These are phyloP conservation scores for Cyberlindnera galapagoensis DNA, from an alignment of 805 yeast genomes.

Conservation along the genomic window DNA sequence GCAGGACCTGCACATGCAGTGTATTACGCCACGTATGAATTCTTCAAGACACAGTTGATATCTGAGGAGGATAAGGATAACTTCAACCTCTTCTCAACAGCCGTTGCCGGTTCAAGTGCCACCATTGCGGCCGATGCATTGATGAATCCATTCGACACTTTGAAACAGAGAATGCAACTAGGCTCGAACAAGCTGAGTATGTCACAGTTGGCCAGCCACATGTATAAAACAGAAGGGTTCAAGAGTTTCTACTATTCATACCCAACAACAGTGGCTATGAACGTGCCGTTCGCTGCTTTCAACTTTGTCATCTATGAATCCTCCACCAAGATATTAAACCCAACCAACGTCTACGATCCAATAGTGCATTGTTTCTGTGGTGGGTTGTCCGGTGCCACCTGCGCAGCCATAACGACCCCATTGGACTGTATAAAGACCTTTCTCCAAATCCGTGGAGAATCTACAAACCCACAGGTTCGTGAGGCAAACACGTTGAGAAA, in stretches of 20 bases:
- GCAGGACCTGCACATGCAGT: slow-evolving; percentile 99
- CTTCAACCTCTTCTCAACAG: slow-evolving; percentile 75
- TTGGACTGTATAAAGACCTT: slow-evolving; percentile 90
- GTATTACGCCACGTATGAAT: slow-evolving; percentile 90
- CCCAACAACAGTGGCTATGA: slow-evolving; percentile 89
- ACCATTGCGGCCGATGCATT: slow-evolving; percentile 91
- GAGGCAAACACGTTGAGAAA: slow-evolving; percentile 58
- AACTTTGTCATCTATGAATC: slow-evolving; percentile 92
- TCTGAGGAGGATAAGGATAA: slow-evolving; percentile 27
- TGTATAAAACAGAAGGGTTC: slow-evolving; percentile 59
- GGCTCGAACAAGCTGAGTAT: slow-evolving; percentile 20
- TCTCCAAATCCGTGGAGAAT: slow-evolving; percentile 70
- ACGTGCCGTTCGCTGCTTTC: slow-evolving; percentile 90
- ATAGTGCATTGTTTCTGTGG: slow-evolving; percentile 89
- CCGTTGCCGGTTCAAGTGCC: slow-evolving; percentile 85
- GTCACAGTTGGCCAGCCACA: slow-evolving; percentile 35
- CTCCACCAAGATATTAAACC: slow-evolving; percentile 71
- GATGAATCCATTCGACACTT: slow-evolving; percentile 95
- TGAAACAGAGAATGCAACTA: slow-evolving; percentile 91
- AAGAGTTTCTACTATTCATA: slow-evolving; percentile 86
- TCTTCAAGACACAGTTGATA: slow-evolving; percentile 39
- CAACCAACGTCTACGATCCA: slow-evolving; percentile 75
- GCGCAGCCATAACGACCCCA: slow-evolving; percentile 94
- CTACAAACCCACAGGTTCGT: slow-evolving; percentile 39
- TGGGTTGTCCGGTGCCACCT: slow-evolving; percentile 88